Percentiles rank a stretch among this genome's conserved stretches.
phyloP scores from a whole-genome alignment of 2,329 filamentous ascomycete species.

The Pseudonectria buxi region DNA sequence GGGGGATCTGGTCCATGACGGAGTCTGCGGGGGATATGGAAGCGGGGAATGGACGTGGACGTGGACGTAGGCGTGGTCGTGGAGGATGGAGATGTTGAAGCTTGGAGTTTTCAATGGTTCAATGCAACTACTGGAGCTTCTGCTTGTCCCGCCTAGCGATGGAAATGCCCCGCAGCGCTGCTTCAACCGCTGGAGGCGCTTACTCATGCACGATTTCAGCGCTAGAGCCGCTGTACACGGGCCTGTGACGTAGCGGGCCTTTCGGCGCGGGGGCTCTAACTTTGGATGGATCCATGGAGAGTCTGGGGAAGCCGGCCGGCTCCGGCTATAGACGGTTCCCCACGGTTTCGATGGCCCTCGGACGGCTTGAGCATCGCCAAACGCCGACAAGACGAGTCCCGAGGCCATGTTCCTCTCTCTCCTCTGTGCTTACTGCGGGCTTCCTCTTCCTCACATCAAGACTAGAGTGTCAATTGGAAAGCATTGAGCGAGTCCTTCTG shows the following conservation, averaged over 20 bases:
- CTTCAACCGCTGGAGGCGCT: no score
- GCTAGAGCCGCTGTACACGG: no score
- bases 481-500: no score
- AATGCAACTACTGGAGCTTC: no score
- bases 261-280: conserved; percentile 10
- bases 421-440: not conserved
- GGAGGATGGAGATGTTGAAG: conserved; percentile 5
- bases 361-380: conserved; percentile 21
- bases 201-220: no score
- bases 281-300: no score
- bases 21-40: conserved; percentile 4
- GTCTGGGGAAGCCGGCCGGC: conserved; percentile 19
- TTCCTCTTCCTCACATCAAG: conserved; percentile 1
- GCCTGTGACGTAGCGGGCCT: conserved; percentile 23
- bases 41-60: no score
- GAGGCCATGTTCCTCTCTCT: conserved; percentile 6
- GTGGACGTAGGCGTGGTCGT: no score
- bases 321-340: conserved; percentile 29
- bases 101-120: not conserved
- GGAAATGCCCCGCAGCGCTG: no score
- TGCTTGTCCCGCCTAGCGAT: no score
- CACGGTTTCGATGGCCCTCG: conserved; percentile 21
- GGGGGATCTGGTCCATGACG: conserved; percentile 57
- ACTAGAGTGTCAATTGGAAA: not conserved
- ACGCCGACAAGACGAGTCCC: conserved; percentile 10